phyloP scores from a whole-genome alignment of 2,329 filamentous ascomycete genomes.

The Epicoccum sorghinum region DNA sequence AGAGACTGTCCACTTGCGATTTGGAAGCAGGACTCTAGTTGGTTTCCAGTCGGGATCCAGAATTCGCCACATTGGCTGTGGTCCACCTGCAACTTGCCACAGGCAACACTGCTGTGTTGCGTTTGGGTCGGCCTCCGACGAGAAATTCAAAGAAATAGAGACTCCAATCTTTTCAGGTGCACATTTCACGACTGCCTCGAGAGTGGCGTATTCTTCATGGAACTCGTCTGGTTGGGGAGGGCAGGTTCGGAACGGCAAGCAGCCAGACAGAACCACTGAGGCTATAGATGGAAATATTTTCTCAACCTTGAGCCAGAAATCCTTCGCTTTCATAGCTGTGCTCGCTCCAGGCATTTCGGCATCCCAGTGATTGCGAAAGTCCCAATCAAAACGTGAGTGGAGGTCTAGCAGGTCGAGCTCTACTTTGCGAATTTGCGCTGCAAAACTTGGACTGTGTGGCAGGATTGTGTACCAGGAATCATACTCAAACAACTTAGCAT shows the following conservation, averaged over 20 bases:
- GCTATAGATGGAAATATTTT: background rate
- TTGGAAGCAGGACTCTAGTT: slow-evolving; percentile 8
- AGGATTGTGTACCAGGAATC: background rate
- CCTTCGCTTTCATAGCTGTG: background rate
- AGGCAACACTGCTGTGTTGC: background rate
- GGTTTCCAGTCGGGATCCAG: slow-evolving; percentile 8
- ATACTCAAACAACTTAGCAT: background rate
- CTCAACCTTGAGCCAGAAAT: background rate
- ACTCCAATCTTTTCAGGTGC: background rate
- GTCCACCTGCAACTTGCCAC: background rate
- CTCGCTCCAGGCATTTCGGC: background rate
- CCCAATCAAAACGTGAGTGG: background rate
- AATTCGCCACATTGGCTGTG: background rate
- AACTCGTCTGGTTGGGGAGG: background rate
- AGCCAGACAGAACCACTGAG: background rate
- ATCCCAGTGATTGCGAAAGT: too few species aligned
- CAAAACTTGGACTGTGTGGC: background rate
- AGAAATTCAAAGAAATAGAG: background rate
- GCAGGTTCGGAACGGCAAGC: background rate
- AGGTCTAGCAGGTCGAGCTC: background rate
- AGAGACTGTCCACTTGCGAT: slow-evolving; percentile 2
- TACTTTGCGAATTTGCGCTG: background rate
- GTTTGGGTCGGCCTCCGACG: background rate
- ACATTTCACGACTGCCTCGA: background rate
- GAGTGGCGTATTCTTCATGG: background rate